Percentiles rank a stretch among this genome's conserved stretches.
Evolutionary conservation across 2,329 filamentous ascomycete species (phyloP).

Genomic region (Talaromyces sp.): DNA sequence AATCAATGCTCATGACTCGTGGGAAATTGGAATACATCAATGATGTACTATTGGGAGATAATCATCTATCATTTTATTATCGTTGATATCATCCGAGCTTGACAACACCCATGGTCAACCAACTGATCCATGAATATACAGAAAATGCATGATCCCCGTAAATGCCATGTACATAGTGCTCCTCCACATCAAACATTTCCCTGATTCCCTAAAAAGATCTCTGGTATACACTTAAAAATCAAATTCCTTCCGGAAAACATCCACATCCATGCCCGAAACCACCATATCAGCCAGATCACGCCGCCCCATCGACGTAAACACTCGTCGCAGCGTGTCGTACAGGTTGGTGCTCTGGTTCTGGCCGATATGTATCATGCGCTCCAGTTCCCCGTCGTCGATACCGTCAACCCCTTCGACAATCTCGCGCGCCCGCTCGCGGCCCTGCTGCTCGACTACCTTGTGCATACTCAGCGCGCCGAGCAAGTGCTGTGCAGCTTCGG

Average conservation of each 20-base stretch:
- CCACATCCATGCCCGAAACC: slow-evolving; percentile 82
- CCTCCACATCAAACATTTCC: no score
- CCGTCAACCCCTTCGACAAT: slow-evolving; percentile 59
- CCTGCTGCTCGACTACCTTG: slow-evolving; percentile 81
- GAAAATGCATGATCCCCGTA: no score
- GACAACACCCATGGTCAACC: background rate
- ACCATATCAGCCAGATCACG: slow-evolving; percentile 84
- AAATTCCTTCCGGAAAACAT: slow-evolving; percentile 82
- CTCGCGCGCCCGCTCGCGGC: slow-evolving; percentile 75
- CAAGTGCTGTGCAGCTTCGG: slow-evolving; percentile 87
- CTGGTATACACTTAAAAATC: slow-evolving; percentile 56
- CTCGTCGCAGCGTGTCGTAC: slow-evolving; percentile 86
- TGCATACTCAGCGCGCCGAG: slow-evolving; percentile 93
- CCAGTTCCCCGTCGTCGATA: slow-evolving; percentile 66
- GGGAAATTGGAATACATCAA: no score
- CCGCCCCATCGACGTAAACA: slow-evolving; percentile 94
- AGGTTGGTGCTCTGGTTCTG: slow-evolving; percentile 97
- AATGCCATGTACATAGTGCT: no score
- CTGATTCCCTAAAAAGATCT: no score
- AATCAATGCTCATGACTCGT: background rate
- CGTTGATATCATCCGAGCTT: background rate
- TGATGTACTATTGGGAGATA: no score
- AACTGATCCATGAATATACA: no score
- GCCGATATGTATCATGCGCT: slow-evolving; percentile 68
- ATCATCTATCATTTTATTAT: background rate